phyloP scores from a whole-genome alignment of 805 yeast genomes.

The Diddensiella santjacobensis region DNA sequence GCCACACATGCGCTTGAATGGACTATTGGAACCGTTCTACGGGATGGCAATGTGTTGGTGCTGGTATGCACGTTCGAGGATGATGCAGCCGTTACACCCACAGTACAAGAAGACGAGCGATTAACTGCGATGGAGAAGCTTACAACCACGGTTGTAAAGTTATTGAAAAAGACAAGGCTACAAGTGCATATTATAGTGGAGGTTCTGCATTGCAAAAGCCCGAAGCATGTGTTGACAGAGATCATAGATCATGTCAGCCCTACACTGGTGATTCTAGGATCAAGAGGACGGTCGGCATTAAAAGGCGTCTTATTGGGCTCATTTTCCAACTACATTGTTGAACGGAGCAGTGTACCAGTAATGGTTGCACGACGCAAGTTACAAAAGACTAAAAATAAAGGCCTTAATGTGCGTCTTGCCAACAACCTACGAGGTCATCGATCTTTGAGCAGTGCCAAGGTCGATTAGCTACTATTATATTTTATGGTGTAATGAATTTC shows the following conservation, averaged over 20 bases:
- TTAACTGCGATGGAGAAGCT: constrained; percentile 42
- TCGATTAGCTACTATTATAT: constrained; percentile 15
- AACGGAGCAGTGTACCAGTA: constrained; percentile 69
- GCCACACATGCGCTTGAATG: constrained; percentile 82
- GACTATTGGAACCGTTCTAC: constrained; percentile 79
- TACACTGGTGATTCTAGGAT: constrained; percentile 69
- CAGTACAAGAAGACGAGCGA: constrained; percentile 38
- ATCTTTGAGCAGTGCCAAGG: constrained; percentile 22
- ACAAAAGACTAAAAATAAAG: constrained; percentile 61
- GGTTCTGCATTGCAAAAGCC: constrained; percentile 71
- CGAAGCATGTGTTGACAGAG: constrained; percentile 66
- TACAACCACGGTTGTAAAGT: constrained; percentile 38
- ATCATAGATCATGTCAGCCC: constrained; percentile 69
- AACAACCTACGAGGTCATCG: constrained; percentile 32
- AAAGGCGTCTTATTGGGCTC: constrained; percentile 74
- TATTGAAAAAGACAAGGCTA: constrained; percentile 61
- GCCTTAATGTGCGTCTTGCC: constrained; percentile 41
- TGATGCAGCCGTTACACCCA: constrained; percentile 22
- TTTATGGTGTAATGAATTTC: too few relatives aligned
- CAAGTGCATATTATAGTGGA: constrained; percentile 72
- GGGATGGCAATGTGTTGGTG: constrained; percentile 77
- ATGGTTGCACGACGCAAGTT: constrained; percentile 75
- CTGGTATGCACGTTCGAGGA: constrained; percentile 47
- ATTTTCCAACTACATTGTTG: constrained; percentile 66
- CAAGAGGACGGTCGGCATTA: constrained; percentile 67